phyloP scores from a whole-genome alignment of 106 monocot genomes.

The Apostasia ramifera region DNA sequence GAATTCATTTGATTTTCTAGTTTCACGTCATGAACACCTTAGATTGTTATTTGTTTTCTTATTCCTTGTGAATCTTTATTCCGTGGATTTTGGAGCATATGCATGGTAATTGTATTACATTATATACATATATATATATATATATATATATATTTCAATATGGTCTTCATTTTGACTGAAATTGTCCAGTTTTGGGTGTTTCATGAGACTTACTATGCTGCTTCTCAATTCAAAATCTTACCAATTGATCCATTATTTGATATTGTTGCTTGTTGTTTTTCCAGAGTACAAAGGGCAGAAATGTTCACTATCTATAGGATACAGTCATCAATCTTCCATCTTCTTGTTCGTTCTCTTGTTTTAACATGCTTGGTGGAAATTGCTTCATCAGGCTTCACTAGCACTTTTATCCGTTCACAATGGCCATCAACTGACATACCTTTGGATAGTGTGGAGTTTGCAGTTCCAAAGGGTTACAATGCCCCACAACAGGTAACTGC shows the following conservation, averaged over 20 bases:
- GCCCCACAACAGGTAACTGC: slow-evolving; percentile 73
- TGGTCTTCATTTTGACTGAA: neutral
- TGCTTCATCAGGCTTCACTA: slow-evolving; percentile 54
- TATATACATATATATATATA: too few species aligned
- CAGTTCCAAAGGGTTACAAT: slow-evolving; percentile 74
- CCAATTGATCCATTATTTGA: neutral
- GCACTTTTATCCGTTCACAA: slow-evolving; percentile 66
- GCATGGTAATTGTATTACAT: too few species aligned
- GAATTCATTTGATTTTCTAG: too few species aligned
- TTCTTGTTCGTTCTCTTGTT: slow-evolving; percentile 26
- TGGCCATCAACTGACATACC: slow-evolving; percentile 91
- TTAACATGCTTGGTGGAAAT: slow-evolving; percentile 28
- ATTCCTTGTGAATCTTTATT: too few species aligned
- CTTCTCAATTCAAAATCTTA: neutral
- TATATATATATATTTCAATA: neutral
- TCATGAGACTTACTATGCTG: neutral
- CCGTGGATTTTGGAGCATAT: too few species aligned
- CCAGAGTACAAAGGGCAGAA: neutral
- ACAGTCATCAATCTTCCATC: neutral
- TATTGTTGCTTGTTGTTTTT: neutral
- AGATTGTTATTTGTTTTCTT: too few species aligned
- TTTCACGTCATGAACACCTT: too few species aligned
- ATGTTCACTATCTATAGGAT: slow-evolving; percentile 10
- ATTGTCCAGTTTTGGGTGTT: neutral
- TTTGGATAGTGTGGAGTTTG: slow-evolving; percentile 70